A percentile compares a stretch with the other conserved stretches of the same genome.
phyloP scores from a whole-genome alignment of 116 monocot species.

The Dioscorea cayenensis region DNA sequence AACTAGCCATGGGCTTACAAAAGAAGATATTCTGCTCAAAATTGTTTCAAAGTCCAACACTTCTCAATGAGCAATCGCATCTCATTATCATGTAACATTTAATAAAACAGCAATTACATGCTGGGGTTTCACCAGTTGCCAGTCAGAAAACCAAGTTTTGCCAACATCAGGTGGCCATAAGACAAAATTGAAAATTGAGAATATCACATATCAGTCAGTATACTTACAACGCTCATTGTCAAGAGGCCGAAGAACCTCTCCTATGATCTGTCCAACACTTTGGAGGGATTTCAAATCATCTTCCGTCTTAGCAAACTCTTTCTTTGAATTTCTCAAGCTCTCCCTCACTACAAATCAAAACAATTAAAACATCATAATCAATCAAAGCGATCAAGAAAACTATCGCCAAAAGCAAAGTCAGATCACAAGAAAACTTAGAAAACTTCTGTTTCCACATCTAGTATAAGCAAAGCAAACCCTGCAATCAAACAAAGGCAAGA shows the following conservation, averaged over 20 bases:
- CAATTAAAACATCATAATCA: neutral
- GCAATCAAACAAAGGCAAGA: neutral
- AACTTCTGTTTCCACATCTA: neutral
- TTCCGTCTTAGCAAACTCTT: conserved; percentile 90
- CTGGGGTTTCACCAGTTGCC: too few relatives aligned
- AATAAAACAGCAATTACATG: too few relatives aligned
- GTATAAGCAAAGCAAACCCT: neutral
- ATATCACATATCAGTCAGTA: neutral
- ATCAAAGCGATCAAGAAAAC: neutral
- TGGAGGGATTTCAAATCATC: conserved; percentile 97
- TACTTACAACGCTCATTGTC: conserved; percentile 94
- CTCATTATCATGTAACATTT: too few relatives aligned
- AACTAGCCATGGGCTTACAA: too few relatives aligned
- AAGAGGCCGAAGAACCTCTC: conserved; percentile 96
- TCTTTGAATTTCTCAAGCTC: conserved; percentile 61
- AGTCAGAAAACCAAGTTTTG: too few relatives aligned
- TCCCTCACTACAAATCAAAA: conserved; percentile 51
- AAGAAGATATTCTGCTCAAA: too few relatives aligned
- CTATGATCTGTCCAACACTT: conserved; percentile 98
- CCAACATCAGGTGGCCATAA: too few relatives aligned
- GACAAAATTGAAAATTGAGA: too few relatives aligned
- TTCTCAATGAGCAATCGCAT: too few relatives aligned
- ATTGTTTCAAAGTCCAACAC: too few relatives aligned
- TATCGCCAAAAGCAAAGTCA: neutral
- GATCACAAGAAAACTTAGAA: too few relatives aligned